Conservation (phyloP, 495 filamentous ascomycete genomes). For the Xylaria sp. region DNA sequence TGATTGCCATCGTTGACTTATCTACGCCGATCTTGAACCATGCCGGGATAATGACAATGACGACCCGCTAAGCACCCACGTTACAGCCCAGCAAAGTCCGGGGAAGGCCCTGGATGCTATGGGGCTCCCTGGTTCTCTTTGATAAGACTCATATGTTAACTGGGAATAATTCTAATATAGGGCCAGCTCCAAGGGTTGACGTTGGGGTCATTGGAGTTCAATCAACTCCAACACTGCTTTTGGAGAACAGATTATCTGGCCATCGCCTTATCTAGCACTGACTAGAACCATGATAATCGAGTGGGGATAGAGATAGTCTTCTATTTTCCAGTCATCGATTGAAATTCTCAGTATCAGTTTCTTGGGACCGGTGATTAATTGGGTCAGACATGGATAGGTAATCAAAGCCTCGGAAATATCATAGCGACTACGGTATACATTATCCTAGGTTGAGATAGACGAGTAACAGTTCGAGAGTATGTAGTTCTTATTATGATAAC, state of each 20-base stretch:
- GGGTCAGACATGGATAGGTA: too few relatives aligned
- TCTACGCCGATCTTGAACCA: not conserved
- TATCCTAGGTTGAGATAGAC: not conserved
- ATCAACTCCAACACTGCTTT: not conserved
- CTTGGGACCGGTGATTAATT: too few relatives aligned
- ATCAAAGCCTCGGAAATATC: too few relatives aligned
- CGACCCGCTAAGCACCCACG: not conserved
- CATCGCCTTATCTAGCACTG: not conserved
- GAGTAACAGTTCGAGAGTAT: not conserved
- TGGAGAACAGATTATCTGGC: not conserved
- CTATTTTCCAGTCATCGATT: not conserved
- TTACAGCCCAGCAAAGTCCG: not conserved
- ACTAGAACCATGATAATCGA: not conserved
- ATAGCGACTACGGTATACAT: not conserved
- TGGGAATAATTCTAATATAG: not conserved
- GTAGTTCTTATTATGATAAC: not conserved
- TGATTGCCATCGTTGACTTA: not conserved
- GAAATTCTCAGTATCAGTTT: not conserved
- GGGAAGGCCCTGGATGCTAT: not conserved
- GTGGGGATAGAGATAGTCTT: constrained; percentile 1
- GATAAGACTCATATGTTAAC: not conserved
- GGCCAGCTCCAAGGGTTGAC: not conserved
- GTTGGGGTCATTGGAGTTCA: not conserved
- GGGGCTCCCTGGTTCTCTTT: not conserved
- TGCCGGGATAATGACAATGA: not conserved